Conservation (phyloP, 768 basidiomycete genomes). For the Amyloporia xantha region DNA sequence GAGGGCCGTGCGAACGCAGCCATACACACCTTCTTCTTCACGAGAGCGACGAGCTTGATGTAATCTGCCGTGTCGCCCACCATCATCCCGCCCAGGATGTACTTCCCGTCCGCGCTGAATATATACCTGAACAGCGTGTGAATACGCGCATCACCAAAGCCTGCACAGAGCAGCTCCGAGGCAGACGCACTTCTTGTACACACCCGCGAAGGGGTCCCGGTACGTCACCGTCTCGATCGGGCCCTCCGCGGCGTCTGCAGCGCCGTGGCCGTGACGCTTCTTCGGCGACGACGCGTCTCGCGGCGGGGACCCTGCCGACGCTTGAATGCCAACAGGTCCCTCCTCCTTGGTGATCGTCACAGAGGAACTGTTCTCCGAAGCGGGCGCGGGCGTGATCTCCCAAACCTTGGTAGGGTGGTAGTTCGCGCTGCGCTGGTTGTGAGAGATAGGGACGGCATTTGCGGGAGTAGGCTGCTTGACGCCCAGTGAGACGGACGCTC, state of each 20-base stretch:
- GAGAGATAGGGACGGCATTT: constrained; percentile 6
- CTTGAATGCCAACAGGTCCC: not conserved
- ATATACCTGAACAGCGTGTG: constrained; percentile 46
- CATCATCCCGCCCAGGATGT: constrained; percentile 74
- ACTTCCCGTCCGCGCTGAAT: constrained; percentile 64
- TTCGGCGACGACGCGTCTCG: constrained; percentile 18
- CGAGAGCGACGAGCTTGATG: constrained; percentile 60
- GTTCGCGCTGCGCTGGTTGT: constrained; percentile 7
- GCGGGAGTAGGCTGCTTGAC: constrained; percentile 17
- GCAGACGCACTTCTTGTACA: constrained; percentile 55
- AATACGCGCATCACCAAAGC: too few species aligned
- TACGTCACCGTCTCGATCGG: constrained; percentile 58
- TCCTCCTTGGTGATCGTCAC: constrained; percentile 1
- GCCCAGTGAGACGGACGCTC: not conserved
- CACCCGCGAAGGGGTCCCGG: constrained; percentile 61
- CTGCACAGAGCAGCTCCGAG: constrained; percentile 22
- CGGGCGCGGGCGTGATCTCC: constrained; percentile 11
- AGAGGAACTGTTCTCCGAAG: not conserved
- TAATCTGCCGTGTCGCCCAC: constrained; percentile 68
- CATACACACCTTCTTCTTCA: constrained; percentile 49
- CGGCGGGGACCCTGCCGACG: constrained; percentile 1
- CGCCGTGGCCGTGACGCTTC: constrained; percentile 18
- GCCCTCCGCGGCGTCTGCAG: constrained; percentile 20
- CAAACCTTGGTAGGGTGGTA: constrained; percentile 4
- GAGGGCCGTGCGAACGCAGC: constrained; percentile 23